Conservation (phyloP, 768 basidiomycete genomes). For the Pleurotus djamor region DNA sequence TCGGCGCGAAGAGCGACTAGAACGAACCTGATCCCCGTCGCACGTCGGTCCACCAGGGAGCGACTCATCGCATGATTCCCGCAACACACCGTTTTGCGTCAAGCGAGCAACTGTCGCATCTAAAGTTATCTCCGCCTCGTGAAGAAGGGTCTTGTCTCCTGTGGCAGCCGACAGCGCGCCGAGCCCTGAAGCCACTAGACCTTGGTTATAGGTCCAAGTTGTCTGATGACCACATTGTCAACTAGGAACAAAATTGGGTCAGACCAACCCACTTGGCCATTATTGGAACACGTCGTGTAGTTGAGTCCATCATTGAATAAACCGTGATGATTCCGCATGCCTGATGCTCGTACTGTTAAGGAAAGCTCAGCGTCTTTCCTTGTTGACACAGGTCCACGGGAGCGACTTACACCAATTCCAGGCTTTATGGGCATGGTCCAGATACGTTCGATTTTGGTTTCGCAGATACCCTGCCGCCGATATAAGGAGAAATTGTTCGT, state of each 20-base stretch:
- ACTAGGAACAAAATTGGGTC: background rate
- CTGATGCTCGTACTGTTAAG: slow-evolving; percentile 32
- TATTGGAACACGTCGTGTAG: slow-evolving; percentile 33
- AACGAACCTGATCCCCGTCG: too few relatives aligned
- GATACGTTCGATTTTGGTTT: slow-evolving; percentile 32
- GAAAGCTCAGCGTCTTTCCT: background rate
- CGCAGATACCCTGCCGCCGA: slow-evolving; percentile 47
- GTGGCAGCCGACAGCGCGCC: slow-evolving; percentile 42
- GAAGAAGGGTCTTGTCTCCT: slow-evolving; percentile 33
- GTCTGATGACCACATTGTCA: slow-evolving; percentile 28
- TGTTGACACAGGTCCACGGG: background rate
- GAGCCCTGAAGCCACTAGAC: slow-evolving; percentile 53
- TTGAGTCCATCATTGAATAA: slow-evolving; percentile 46
- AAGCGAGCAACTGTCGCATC: slow-evolving; percentile 44
- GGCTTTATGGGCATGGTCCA: slow-evolving; percentile 47
- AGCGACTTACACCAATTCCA: slow-evolving; percentile 33
- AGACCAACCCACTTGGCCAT: slow-evolving; percentile 33
- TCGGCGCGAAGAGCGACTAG: too few relatives aligned
- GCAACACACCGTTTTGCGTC: slow-evolving; percentile 37
- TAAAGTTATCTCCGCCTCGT: slow-evolving; percentile 50
- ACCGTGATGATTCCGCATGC: slow-evolving; percentile 42
- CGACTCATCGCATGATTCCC: slow-evolving; percentile 51
- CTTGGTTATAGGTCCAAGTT: slow-evolving; percentile 62
- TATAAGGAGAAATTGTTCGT: slow-evolving; percentile 50
- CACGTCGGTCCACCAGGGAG: slow-evolving; percentile 34